phyloP scores from a whole-genome alignment of 257 asterid species.

The Nicotiana benthamiana region DNA sequence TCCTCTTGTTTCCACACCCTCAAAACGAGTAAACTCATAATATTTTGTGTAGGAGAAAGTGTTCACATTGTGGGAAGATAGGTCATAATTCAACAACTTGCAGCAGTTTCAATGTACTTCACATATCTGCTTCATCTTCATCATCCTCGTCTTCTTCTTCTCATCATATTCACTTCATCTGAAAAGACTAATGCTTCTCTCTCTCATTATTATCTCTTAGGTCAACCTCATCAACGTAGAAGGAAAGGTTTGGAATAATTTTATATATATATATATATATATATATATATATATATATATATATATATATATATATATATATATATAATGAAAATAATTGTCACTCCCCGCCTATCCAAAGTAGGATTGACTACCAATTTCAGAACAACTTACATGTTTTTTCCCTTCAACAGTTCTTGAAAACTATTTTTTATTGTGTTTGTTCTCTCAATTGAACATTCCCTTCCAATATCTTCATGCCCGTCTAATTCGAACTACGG shows the following conservation, averaged over 20 bases:
- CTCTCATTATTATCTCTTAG: conserved; percentile 45
- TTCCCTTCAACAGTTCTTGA: no score
- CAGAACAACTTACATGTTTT: no score
- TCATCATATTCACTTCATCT: conserved; percentile 21
- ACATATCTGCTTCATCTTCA: conserved; percentile 25
- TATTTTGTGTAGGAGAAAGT: conserved; percentile 38
- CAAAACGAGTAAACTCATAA: not conserved
- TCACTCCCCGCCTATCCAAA: not conserved
- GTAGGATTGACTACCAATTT: no score
- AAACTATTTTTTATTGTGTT: no score
- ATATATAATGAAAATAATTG: not conserved
- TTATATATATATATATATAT: no score
- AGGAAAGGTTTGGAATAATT: conserved; percentile 51
- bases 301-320: no score
- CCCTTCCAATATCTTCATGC: no score
- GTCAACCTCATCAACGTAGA: conserved; percentile 30
- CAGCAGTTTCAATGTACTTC: conserved; percentile 23
- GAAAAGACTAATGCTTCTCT: conserved; percentile 42
- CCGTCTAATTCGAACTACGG: no score
- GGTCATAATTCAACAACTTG: conserved; percentile 95
- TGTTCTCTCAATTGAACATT: no score
- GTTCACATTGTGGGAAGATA: conserved; percentile 77
- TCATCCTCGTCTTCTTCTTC: conserved; percentile 13
- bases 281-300: no score
- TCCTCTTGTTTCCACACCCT: conserved; percentile 10